Conservation (phyloP, 306 rosid genomes). For the Cicer cuneatum region DNA sequence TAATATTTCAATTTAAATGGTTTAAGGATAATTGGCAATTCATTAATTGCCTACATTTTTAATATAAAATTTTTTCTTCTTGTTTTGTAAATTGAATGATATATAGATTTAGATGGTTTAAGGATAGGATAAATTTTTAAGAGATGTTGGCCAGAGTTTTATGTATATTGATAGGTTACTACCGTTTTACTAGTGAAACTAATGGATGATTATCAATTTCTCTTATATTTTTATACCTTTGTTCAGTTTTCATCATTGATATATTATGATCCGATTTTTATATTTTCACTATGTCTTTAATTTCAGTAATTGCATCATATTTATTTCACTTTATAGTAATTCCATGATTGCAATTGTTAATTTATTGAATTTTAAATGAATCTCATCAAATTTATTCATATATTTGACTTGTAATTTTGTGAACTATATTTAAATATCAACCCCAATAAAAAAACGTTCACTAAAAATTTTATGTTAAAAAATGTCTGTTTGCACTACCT, state of each 20-base stretch:
- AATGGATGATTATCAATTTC: slow-evolving; percentile 44
- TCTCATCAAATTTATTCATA: too few relatives aligned
- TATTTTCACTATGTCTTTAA: too few relatives aligned
- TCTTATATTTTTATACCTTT: neutral
- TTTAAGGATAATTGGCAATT: slow-evolving; percentile 22
- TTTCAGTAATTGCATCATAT: too few relatives aligned
- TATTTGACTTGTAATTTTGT: too few relatives aligned
- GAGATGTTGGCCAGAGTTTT: slow-evolving; percentile 47
- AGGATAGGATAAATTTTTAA: slow-evolving; percentile 52
- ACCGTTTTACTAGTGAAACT: slow-evolving; percentile 48
- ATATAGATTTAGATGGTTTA: slow-evolving; percentile 47
- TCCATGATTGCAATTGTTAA: too few relatives aligned
- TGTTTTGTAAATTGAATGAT: slow-evolving; percentile 70
- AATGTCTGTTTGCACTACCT: too few relatives aligned
- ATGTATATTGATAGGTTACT: slow-evolving; percentile 58
- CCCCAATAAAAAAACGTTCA: too few relatives aligned
- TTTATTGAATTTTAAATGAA: too few relatives aligned
- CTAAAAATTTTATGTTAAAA: too few relatives aligned
- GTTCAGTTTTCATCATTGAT: neutral
- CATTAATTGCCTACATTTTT: slow-evolving; percentile 34
- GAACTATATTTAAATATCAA: too few relatives aligned
- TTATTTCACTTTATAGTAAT: too few relatives aligned
- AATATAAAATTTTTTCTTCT: slow-evolving; percentile 23
- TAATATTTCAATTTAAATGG: slow-evolving; percentile 69
- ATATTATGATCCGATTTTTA: neutral